phyloP scores from a whole-genome alignment of 352 stramenopile genomes.

The Globisporangium iwayamae region DNA sequence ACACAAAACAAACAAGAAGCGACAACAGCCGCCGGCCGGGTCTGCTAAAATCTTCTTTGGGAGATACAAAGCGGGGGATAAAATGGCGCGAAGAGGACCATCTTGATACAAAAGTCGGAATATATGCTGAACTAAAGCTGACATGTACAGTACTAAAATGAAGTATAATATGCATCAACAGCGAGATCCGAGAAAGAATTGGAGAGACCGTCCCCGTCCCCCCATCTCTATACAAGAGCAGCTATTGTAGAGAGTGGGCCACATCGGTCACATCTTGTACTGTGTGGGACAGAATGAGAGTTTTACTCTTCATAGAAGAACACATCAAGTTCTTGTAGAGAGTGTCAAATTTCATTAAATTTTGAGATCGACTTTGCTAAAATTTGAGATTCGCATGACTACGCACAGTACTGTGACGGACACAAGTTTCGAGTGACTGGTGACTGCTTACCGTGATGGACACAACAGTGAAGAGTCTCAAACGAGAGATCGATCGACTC shows the following conservation, averaged over 20 bases:
- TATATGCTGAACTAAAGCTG: not conserved
- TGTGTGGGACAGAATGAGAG: not conserved
- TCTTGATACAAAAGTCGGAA: not conserved
- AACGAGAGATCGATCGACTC: too few relatives aligned
- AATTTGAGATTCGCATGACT: too few relatives aligned
- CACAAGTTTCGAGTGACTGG: too few relatives aligned
- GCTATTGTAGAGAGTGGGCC: constrained; percentile 3
- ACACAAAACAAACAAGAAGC: not conserved
- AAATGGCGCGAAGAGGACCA: not conserved
- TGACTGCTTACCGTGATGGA: too few relatives aligned
- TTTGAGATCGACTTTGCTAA: too few relatives aligned
- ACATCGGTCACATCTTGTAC: not conserved
- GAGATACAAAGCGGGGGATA: not conserved
- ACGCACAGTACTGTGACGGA: too few relatives aligned
- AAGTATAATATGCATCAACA: not conserved
- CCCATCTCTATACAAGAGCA: not conserved
- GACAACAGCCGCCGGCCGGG: not conserved
- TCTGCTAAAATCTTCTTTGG: not conserved
- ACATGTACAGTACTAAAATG: not conserved
- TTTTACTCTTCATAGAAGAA: not conserved
- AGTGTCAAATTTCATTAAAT: too few relatives aligned
- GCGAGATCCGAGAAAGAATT: constrained; percentile 7
- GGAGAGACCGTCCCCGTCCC: constrained; percentile 4
- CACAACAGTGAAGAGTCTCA: too few relatives aligned
- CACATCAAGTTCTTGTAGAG: not conserved